Percentiles rank a stretch among this genome's conserved stretches.
phyloP scores from a whole-genome alignment of 768 basidiomycete species.

The Gloeophyllum trabeum region DNA sequence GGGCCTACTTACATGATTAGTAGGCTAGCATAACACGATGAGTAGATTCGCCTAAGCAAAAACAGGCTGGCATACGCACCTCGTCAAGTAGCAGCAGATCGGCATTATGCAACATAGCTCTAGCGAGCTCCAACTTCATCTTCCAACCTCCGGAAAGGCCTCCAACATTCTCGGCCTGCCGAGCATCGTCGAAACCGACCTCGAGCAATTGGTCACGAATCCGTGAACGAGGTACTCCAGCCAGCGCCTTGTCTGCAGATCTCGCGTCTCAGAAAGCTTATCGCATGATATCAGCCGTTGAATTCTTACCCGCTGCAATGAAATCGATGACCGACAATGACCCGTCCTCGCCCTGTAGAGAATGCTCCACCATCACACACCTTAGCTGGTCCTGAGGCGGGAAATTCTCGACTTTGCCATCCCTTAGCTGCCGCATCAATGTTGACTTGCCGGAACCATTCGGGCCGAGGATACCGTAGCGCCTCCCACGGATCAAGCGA shows the following conservation, averaged over 20 bases:
- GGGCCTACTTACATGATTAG: slow-evolving; percentile 65
- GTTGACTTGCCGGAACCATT: slow-evolving; percentile 97
- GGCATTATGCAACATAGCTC: slow-evolving; percentile 95
- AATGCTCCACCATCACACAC: slow-evolving; percentile 96
- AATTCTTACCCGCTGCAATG: slow-evolving; percentile 61
- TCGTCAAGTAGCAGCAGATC: slow-evolving; percentile 81
- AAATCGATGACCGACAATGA: slow-evolving; percentile 81
- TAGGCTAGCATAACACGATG: slow-evolving; percentile 55
- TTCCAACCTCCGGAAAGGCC: slow-evolving; percentile 97
- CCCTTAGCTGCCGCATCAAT: slow-evolving; percentile 88
- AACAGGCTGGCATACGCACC: slow-evolving; percentile 30
- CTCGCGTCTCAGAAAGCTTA: background rate
- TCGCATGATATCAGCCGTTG: slow-evolving; percentile 1
- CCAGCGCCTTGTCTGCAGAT: slow-evolving; percentile 54
- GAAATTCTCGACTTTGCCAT: slow-evolving; percentile 95
- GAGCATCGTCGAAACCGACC: slow-evolving; percentile 84
- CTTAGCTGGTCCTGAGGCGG: slow-evolving; percentile 79
- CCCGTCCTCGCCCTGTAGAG: slow-evolving; percentile 87
- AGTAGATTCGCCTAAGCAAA: no score
- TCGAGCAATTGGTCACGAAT: slow-evolving; percentile 73
- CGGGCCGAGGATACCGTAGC: slow-evolving; percentile 93
- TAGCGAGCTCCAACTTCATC: slow-evolving; percentile 94
- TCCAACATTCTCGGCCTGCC: slow-evolving; percentile 79
- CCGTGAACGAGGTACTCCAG: slow-evolving; percentile 48
- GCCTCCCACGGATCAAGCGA: slow-evolving; percentile 78